Percentiles rank a stretch among this genome's conserved stretches.
phyloP scores from a whole-genome alignment of 2,329 filamentous ascomycete genomes.

The Alternaria brassicicola region DNA sequence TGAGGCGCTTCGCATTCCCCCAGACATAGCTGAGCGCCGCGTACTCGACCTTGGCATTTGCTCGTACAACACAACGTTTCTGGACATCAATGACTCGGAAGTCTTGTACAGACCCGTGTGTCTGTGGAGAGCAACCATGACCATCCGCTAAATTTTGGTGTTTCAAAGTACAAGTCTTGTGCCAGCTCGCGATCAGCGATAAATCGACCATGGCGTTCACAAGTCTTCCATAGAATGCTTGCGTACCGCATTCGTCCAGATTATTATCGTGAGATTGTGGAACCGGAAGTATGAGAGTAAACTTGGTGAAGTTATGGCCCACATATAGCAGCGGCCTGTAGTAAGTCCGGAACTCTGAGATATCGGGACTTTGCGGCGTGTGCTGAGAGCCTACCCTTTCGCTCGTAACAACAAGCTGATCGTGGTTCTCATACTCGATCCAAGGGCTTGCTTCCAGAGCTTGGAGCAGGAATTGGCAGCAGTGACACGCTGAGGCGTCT shows the following conservation, averaged over 20 bases:
- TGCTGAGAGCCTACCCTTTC: neutral
- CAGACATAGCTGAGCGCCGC: constrained; percentile 12
- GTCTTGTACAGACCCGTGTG: neutral
- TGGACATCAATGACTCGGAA: neutral
- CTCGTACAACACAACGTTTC: neutral
- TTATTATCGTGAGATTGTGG: neutral
- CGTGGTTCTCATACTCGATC: neutral
- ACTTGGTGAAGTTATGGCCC: neutral
- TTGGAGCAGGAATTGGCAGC: neutral
- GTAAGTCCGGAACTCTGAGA: neutral
- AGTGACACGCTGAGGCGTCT: neutral
- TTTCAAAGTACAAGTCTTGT: neutral
- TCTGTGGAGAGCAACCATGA: neutral
- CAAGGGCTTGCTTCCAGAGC: neutral
- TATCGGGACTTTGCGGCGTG: neutral
- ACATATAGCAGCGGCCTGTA: neutral
- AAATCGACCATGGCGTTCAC: neutral
- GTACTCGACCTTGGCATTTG: neutral
- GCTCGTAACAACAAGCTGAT: neutral
- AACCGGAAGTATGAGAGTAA: neutral
- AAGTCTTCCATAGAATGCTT: neutral
- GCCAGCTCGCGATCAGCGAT: neutral
- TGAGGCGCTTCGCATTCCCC: constrained; percentile 3
- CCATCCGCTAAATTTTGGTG: neutral
- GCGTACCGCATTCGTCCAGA: neutral